Evolutionary conservation across 352 stramenopile species (phyloP).

Genomic region (Pythium phragmitis): DNA sequence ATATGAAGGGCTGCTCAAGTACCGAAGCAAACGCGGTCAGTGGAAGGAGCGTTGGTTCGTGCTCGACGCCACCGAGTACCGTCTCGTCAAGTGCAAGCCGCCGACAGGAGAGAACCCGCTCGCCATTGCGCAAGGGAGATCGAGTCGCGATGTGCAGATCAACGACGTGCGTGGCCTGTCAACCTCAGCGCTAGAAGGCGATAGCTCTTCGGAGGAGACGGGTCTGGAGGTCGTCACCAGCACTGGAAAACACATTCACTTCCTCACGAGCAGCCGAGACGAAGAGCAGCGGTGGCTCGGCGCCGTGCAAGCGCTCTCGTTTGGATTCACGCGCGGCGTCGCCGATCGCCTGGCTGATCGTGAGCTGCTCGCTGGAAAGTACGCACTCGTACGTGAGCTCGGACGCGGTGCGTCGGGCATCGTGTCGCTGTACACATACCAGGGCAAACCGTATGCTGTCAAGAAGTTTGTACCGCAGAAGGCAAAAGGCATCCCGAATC

Average conservation of each 20-base stretch:
- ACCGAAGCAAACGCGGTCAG: slow-evolving; percentile 39
- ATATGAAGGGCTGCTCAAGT: slow-evolving; percentile 51
- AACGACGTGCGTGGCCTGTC: slow-evolving; percentile 5
- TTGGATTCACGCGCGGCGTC: slow-evolving; percentile 51
- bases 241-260: slow-evolving; percentile 32
- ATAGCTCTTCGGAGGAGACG: not conserved
- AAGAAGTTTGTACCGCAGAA: slow-evolving; percentile 73
- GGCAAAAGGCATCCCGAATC: slow-evolving; percentile 48
- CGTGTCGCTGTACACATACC: slow-evolving; percentile 71
- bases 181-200: not conserved
- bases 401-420: slow-evolving; percentile 65
- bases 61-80: slow-evolving; percentile 39
- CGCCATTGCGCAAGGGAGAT: slow-evolving; percentile 32
- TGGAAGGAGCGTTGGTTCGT: slow-evolving; percentile 79
- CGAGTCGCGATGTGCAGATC: slow-evolving; percentile 2
- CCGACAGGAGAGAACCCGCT: slow-evolving; percentile 32
- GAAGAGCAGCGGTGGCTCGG: slow-evolving; percentile 50
- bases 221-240: slow-evolving; percentile 40
- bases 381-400: slow-evolving; percentile 69
- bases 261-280: slow-evolving; percentile 40
- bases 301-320: slow-evolving; percentile 38
- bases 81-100: slow-evolving; percentile 50
- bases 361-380: slow-evolving; percentile 64
- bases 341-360: slow-evolving; percentile 49
- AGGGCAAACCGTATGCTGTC: slow-evolving; percentile 62